phyloP scores from a whole-genome alignment of 179 eudicot species.

The Beta corolliflora region DNA sequence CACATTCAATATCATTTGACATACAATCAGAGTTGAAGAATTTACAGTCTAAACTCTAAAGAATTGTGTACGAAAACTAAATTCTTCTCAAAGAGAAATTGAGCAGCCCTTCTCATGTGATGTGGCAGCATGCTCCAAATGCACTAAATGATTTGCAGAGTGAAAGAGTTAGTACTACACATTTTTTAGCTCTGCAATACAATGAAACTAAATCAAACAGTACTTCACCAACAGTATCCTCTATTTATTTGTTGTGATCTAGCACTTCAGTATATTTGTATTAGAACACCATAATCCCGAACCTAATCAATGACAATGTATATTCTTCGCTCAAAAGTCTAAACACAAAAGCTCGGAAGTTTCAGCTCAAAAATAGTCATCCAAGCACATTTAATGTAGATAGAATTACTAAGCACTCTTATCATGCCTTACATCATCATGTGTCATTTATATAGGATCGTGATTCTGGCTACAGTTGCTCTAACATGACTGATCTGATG shows the following conservation, averaged over 20 bases:
- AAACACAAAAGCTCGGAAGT: neutral
- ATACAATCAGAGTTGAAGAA: too few relatives aligned
- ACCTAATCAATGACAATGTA: neutral
- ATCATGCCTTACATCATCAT: neutral
- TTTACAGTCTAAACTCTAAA: too few relatives aligned
- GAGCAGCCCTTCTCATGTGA: too few relatives aligned
- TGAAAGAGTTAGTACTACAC: too few relatives aligned
- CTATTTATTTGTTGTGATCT: neutral
- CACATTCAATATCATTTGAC: too few relatives aligned
- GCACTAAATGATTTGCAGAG: too few relatives aligned
- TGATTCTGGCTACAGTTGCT: neutral
- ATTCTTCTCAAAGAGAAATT: too few relatives aligned
- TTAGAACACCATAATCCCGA: neutral
- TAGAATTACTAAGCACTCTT: neutral
- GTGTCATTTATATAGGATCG: neutral
- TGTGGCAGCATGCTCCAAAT: too few relatives aligned
- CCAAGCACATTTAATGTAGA: neutral
- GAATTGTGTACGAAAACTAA: too few relatives aligned
- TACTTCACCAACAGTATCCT: neutral
- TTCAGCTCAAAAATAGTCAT: neutral
- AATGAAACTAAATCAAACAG: too few relatives aligned
- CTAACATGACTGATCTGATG: neutral
- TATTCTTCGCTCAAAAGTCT: neutral
- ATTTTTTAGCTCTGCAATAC: too few relatives aligned
- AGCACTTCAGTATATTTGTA: neutral